A percentile compares a stretch with the other conserved stretches of the same genome.
phyloP scores from a whole-genome alignment of 371 early-diverging fungal species.

The Rhizoclosmatium hyalinum region DNA sequence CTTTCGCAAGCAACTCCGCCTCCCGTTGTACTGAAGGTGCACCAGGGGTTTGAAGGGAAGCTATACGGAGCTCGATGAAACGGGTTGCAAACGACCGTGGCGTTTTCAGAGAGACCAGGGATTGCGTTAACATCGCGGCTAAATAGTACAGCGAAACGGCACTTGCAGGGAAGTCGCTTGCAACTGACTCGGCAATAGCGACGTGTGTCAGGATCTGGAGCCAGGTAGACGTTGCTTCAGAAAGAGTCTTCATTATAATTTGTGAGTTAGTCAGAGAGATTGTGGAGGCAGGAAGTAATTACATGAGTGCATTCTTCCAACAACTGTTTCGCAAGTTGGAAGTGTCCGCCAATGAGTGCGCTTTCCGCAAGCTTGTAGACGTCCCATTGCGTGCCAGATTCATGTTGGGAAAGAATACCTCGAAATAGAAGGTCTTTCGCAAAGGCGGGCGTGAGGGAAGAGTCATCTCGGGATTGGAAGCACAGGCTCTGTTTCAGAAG shows the following conservation, averaged over 20 bases:
- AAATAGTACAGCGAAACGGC: background rate
- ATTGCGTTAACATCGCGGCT: background rate
- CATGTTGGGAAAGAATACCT: background rate
- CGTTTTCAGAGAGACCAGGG: background rate
- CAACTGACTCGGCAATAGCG: background rate
- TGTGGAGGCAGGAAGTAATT: background rate
- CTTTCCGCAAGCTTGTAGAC: slow-evolving; percentile 2
- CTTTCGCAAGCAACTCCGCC: background rate
- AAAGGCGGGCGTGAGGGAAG: no score
- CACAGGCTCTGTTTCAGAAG: background rate
- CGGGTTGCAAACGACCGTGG: background rate
- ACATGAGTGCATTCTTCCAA: background rate
- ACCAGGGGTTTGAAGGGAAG: background rate
- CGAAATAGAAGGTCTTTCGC: background rate
- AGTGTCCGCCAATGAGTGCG: background rate
- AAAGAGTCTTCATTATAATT: background rate
- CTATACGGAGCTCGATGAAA: background rate
- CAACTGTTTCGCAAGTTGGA: background rate
- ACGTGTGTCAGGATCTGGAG: background rate
- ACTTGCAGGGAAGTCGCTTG: background rate
- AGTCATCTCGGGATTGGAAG: background rate
- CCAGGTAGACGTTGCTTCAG: background rate
- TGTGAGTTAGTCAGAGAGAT: background rate
- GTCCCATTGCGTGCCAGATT: background rate
- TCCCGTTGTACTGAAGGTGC: background rate